Base-by-base conservation (phyloP, 2,329 filamentous ascomycete genomes). In the Chaetomium sp. region DNA sequence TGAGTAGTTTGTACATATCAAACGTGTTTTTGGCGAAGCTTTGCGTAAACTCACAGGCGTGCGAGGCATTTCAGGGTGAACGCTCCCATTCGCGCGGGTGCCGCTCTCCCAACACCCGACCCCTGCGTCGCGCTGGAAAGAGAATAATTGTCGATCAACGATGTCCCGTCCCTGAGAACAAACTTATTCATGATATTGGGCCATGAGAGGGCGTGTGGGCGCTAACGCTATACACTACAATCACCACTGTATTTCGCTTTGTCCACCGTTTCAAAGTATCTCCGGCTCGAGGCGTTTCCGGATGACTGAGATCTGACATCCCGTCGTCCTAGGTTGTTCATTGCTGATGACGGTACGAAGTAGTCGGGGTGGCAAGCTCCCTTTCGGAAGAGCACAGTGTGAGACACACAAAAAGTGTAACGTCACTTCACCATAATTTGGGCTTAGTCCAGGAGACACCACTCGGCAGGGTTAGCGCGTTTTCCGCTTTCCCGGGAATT, bases 281-380 rank as follows among this genome's bases (percentile, higher is more conserved):
- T 38, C 19, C 19, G 19, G 19, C 19, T 27, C 19, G 19, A 27
- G 19, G 19, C 19, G 19, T 27, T 27, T 27, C 19, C 19, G 19
- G 19, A 27, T 27, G 19, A 36, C 27, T 52, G 50, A 45, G 50
- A 52, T 52, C 50, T 45, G 50, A 52, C 42, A 52, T 14, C 19
- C 19, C 19, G 19, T 27, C 19, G 19, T 27, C 19, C 19, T 27
- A 27, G 19, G 19, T 27, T 10, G 35, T 35, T 11, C 38, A 34
- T 37, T 6, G 7, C 4, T 5, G 3, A 27, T 32, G 5, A 32
- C 33, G 14, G 40, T 40, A 34, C 32, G 32, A 52, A 38, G 41
- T 37, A n/a, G 34, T 41, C 35, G 19, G n/a, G 19, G 50, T 52
- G 50, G 50, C 50, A 52, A 52, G 14, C 37, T 38, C 14, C 11